Percentiles rank a stretch among this genome's conserved stretches.
These are phyloP conservation scores for Collybia nuda DNA, from an alignment of 768 basidiomycete species.

Conservation along the genomic window DNA sequence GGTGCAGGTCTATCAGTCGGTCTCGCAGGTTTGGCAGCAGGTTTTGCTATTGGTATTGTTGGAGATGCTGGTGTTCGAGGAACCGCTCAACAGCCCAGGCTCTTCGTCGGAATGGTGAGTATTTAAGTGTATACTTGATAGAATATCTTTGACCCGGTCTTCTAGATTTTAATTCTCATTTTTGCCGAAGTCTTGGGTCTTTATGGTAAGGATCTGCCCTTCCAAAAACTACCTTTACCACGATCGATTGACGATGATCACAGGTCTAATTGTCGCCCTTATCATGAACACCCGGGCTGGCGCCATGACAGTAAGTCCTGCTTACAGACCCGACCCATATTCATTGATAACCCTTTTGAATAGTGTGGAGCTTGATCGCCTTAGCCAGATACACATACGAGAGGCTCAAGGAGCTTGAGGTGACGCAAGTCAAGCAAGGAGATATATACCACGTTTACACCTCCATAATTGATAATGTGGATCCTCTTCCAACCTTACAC, in stretches of 20 bases:
- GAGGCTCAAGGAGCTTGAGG: conserved; percentile 1
- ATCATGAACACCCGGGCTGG: conserved; percentile 86
- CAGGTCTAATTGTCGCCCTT: conserved; percentile 83
- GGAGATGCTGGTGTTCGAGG: conserved; percentile 99
- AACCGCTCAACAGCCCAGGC: conserved; percentile 92
- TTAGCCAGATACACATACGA: neutral
- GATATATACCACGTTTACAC: conserved; percentile 2
- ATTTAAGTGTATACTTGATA: neutral
- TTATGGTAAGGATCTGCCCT: conserved; percentile 24
- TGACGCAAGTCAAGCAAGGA: neutral
- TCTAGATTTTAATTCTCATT: conserved; percentile 92
- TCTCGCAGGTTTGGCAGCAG: conserved; percentile 93
- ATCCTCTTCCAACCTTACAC: neutral
- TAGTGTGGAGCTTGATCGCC: too few relatives aligned
- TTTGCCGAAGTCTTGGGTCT: conserved; percentile 73
- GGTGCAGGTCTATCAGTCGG: conserved; percentile 93
- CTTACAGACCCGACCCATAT: neutral
- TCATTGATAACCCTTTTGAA: neutral
- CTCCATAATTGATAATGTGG: neutral
- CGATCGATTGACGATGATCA: neutral
- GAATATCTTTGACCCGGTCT: neutral
- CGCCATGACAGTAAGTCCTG: conserved; percentile 14
- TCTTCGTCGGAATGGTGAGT: conserved; percentile 91
- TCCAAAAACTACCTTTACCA: conserved; percentile 16
- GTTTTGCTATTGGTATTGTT: conserved; percentile 97